These are phyloP conservation scores for Leccinum obscurum DNA, from an alignment of 768 basidiomycete genomes.

Conservation along the genomic window DNA sequence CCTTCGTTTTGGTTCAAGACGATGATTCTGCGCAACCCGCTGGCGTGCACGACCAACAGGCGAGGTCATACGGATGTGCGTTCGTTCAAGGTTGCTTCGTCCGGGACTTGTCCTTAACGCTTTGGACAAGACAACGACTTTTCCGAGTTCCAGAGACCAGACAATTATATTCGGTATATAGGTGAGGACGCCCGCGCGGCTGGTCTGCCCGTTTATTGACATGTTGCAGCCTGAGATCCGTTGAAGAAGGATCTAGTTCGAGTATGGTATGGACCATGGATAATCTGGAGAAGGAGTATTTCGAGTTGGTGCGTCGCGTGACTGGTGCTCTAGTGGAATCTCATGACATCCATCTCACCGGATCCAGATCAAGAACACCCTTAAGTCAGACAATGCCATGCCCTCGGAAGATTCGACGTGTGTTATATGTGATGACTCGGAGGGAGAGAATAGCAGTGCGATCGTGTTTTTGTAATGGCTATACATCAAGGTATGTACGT, in stretches of 20 bases:
- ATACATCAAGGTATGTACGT: conserved; percentile 91
- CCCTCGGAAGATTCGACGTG: conserved; percentile 96
- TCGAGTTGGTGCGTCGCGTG: conserved; percentile 70
- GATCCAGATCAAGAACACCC: conserved; percentile 85
- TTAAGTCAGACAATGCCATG: conserved; percentile 82
- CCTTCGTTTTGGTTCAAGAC: conserved; percentile 65
- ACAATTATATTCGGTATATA: conserved; percentile 89
- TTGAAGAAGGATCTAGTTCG: conserved; percentile 92
- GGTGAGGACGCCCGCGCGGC: conserved; percentile 46
- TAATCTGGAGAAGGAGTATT: conserved; percentile 98
- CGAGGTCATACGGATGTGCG: conserved; percentile 75
- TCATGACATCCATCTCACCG: conserved; percentile 5
- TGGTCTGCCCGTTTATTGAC: conserved; percentile 8
- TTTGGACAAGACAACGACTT: conserved; percentile 59
- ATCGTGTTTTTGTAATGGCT: conserved; percentile 97
- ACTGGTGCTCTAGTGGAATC: conserved; percentile 2
- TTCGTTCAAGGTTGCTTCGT: conserved; percentile 14
- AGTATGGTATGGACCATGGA: conserved; percentile 99
- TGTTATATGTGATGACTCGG: conserved; percentile 96
- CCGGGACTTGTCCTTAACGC: conserved; percentile 5
- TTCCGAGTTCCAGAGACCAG: conserved; percentile 71
- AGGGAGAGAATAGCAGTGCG: conserved; percentile 97
- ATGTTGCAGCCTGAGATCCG: conserved; percentile 57
- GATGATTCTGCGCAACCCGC: conserved; percentile 59
- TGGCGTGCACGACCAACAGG: conserved; percentile 63